These are phyloP conservation scores for Phascolomyces articulosus DNA, from an alignment of 371 early-diverging fungal species.

Conservation along the genomic window DNA sequence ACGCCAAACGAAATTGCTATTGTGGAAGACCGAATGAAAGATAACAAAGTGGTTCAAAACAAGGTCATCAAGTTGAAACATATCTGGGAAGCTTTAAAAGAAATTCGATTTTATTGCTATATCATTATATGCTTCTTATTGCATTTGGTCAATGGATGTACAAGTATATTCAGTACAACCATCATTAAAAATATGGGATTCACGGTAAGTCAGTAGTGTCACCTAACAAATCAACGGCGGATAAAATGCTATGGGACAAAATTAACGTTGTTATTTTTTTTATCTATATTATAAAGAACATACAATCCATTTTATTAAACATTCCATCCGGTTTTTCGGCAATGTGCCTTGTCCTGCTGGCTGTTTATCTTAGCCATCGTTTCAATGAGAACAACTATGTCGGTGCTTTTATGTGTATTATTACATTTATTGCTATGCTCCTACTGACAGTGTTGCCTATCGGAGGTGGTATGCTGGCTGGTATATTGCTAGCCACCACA, in stretches of 20 bases:
- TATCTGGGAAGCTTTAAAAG: slow-evolving; percentile 32
- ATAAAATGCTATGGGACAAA: not conserved
- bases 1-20: slow-evolving; percentile 27
- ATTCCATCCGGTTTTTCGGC: not conserved
- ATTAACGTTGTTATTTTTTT: not conserved
- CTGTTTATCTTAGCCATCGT: slow-evolving; percentile 11
- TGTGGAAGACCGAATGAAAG: slow-evolving; percentile 29
- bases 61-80: slow-evolving; percentile 29
- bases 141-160: slow-evolving; percentile 30
- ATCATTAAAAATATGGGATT: slow-evolving; percentile 31
- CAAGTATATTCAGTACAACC: slow-evolving; percentile 21
- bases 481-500: slow-evolving; percentile 21
- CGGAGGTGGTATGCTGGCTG: slow-evolving; percentile 18
- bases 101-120: slow-evolving; percentile 28
- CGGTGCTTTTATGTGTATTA: slow-evolving; percentile 8
- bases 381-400: slow-evolving; percentile 25
- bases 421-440: slow-evolving; percentile 23
- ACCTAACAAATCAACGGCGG: too few species aligned
- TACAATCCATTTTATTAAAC: slow-evolving; percentile 16
- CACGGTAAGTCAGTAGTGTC: slow-evolving; percentile 15
- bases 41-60: slow-evolving; percentile 32
- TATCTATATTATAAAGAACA: slow-evolving; percentile 12
- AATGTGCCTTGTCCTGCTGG: slow-evolving; percentile 15
- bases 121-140: slow-evolving; percentile 24
- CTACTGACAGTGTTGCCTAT: slow-evolving; percentile 25